phyloP scores from a whole-genome alignment of 1,139 yeast species.

The Nakaseomyces uthaithaninus region DNA sequence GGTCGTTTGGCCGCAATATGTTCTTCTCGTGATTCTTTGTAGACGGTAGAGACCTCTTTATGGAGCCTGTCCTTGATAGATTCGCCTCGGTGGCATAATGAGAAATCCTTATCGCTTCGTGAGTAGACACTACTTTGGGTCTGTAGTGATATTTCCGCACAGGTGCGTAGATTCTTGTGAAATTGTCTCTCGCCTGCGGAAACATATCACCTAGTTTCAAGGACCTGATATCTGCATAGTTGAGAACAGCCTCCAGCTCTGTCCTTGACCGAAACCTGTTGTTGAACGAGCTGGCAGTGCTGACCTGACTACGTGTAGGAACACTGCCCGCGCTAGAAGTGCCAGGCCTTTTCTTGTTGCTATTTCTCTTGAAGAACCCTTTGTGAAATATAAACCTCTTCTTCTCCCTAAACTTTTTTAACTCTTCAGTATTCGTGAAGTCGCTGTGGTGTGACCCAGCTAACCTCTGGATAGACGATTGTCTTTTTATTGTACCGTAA shows the following conservation, averaged over 20 bases:
- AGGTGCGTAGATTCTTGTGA: not conserved
- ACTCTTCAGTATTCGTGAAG: constrained; percentile 21
- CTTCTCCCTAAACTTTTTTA: constrained; percentile 12
- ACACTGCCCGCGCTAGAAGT: not conserved
- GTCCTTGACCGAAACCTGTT: constrained; percentile 3
- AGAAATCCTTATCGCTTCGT: not conserved
- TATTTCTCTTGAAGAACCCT: constrained; percentile 22
- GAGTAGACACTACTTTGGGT: not conserved
- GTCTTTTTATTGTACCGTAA: not conserved
- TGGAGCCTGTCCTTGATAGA: constrained; percentile 1
- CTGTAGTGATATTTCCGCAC: constrained; percentile 3
- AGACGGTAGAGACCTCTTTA: constrained; percentile 1
- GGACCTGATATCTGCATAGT: constrained; percentile 5
- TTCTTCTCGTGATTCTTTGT: not conserved
- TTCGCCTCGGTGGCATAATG: not conserved
- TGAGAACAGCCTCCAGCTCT: constrained; percentile 7
- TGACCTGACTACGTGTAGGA: not conserved
- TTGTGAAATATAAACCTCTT: constrained; percentile 23
- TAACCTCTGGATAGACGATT: not conserved
- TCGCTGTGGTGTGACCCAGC: constrained; percentile 12
- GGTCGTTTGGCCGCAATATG: not conserved
- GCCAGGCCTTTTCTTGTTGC: not conserved
- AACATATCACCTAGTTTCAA: not conserved
- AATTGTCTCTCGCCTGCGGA: constrained; percentile 1
- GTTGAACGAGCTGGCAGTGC: not conserved